These are phyloP conservation scores for Hansenula anomala DNA, from an alignment of 1,139 yeast genomes.

Conservation along the genomic window DNA sequence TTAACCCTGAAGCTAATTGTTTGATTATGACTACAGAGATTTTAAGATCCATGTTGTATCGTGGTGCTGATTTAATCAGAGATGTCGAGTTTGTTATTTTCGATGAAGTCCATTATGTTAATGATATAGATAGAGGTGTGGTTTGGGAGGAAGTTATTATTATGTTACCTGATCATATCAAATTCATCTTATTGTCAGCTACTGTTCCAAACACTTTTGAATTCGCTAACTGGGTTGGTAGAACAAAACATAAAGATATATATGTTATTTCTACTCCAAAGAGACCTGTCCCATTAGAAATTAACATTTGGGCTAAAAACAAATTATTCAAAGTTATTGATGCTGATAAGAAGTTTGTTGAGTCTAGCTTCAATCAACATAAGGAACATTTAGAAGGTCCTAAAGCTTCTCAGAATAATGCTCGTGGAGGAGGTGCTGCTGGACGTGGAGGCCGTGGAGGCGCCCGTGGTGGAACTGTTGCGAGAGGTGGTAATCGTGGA, in stretches of 20 bases:
- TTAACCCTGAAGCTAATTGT: conserved; percentile 95
- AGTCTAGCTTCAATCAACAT: conserved; percentile 59
- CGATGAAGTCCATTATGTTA: conserved; percentile 97
- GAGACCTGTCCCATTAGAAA: conserved; percentile 93
- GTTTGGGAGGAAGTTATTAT: conserved; percentile 99
- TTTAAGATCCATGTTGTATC: conserved; percentile 87
- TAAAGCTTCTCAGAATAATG: conserved; percentile 31
- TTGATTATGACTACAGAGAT: conserved; percentile 97
- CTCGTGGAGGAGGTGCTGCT: conserved; percentile 26
- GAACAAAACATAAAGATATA: conserved; percentile 93
- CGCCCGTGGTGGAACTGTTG: conserved; percentile 18
- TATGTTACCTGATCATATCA: conserved; percentile 93
- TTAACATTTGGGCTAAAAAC: conserved; percentile 75
- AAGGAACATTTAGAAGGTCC: conserved; percentile 44
- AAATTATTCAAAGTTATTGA: conserved; percentile 69
- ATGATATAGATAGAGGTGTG: conserved; percentile 95
- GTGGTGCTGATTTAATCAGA: conserved; percentile 94
- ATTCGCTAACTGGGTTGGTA: conserved; percentile 97
- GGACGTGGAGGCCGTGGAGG: conserved; percentile 29
- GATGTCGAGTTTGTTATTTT: conserved; percentile 97
- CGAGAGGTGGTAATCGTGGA: conserved; percentile 21
- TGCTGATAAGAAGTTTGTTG: conserved; percentile 64
- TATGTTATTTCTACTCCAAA: conserved; percentile 94
- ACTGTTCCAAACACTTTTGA: conserved; percentile 97
- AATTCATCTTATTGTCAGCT: conserved; percentile 83